phyloP scores from a whole-genome alignment of 768 basidiomycete species.

The Kockovaella imperatae region DNA sequence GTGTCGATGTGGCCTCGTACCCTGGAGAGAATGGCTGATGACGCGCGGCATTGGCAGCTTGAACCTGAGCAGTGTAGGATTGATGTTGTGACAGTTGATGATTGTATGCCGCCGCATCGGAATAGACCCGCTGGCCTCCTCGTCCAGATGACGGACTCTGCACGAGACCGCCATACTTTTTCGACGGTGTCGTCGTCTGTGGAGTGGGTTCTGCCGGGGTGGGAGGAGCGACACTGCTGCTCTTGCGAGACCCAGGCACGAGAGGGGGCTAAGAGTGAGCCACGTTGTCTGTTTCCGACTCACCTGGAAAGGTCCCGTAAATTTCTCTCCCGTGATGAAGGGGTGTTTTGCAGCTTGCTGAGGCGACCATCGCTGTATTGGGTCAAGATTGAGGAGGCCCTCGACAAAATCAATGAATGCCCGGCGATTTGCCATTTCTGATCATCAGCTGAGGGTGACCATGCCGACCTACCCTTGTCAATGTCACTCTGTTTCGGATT shows the following conservation, averaged over 20 bases:
- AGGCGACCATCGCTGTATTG: slow-evolving; percentile 91
- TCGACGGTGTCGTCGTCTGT: slow-evolving; percentile 13
- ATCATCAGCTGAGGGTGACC: slow-evolving; percentile 7
- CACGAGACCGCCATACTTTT: slow-evolving; percentile 75
- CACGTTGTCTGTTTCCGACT: slow-evolving; percentile 8
- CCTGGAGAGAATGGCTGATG: slow-evolving; percentile 25
- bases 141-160: slow-evolving; percentile 67
- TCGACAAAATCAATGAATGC: slow-evolving; percentile 97
- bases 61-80: slow-evolving; percentile 68
- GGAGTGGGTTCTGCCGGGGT: slow-evolving; percentile 7
- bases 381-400: slow-evolving; percentile 87
- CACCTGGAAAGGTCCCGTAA: slow-evolving; percentile 50
- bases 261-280: slow-evolving; percentile 2
- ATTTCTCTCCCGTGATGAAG: slow-evolving; percentile 97
- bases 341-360: slow-evolving; percentile 93
- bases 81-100: slow-evolving; percentile 93
- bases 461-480: slow-evolving; percentile 65
- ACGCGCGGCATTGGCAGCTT: slow-evolving; percentile 23
- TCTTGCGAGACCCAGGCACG: slow-evolving; percentile 11
- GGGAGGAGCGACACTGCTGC: not conserved
- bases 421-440: slow-evolving; percentile 85
- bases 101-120: slow-evolving; percentile 88
- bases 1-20: not conserved
- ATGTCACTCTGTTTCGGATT: slow-evolving; percentile 63
- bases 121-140: slow-evolving; percentile 73